These are phyloP conservation scores for Dendrobium nobile DNA, from an alignment of 106 monocot species.

Conservation along the genomic window DNA sequence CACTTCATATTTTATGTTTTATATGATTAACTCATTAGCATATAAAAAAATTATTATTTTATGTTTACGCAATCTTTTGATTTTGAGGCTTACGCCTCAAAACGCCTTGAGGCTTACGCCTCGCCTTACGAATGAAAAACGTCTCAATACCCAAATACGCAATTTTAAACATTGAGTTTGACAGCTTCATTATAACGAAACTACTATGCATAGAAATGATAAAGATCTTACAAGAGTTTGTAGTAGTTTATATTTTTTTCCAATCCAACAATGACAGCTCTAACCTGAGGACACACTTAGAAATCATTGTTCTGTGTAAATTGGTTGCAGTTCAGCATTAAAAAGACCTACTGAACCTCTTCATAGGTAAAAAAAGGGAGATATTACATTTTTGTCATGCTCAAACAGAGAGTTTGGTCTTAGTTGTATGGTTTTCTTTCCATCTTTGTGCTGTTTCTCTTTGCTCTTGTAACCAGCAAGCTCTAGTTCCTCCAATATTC, in stretches of 20 bases:
- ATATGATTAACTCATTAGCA: too few relatives aligned
- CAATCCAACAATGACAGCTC: conserved; percentile 83
- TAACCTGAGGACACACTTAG: conserved; percentile 41
- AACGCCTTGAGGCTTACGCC: too few relatives aligned
- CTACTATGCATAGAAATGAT: not conserved
- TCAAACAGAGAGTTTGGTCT: conserved; percentile 46
- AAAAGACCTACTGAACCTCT: not conserved
- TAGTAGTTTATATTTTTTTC: conserved; percentile 80
- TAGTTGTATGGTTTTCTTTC: conserved; percentile 45
- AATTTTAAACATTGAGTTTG: too few relatives aligned
- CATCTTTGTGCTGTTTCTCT: conserved; percentile 49
- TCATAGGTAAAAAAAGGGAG: not conserved
- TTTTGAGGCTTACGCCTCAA: too few relatives aligned
- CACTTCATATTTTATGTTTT: too few relatives aligned
- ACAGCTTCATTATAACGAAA: too few relatives aligned
- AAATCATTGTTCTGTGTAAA: not conserved
- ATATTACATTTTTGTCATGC: conserved; percentile 68
- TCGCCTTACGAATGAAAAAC: too few relatives aligned
- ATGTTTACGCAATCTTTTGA: too few relatives aligned
- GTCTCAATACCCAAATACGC: too few relatives aligned
- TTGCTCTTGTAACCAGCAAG: conserved; percentile 39
- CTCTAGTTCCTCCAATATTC: conserved; percentile 79
- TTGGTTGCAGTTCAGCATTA: not conserved
- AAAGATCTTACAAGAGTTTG: conserved; percentile 63
- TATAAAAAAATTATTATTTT: too few relatives aligned